phyloP scores from a whole-genome alignment of 2,329 filamentous ascomycete genomes.

The Lachnellula subtilissima region DNA sequence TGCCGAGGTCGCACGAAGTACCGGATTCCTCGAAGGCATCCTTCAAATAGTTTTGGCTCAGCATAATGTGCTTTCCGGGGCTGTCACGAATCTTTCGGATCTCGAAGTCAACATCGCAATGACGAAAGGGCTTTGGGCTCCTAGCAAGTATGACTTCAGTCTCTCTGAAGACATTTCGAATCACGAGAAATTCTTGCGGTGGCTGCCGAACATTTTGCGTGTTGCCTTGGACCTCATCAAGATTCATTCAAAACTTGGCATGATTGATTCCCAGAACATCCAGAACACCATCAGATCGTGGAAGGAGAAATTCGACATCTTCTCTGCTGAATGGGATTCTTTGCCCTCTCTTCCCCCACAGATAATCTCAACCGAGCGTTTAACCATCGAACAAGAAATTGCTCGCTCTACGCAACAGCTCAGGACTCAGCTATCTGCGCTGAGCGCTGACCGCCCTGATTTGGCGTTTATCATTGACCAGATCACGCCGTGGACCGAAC shows the following conservation, averaged over 20 bases:
- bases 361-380: constrained; percentile 41
- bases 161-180: constrained; percentile 5
- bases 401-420: constrained; percentile 15
- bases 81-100: constrained; percentile 9
- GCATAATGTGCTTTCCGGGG: constrained; percentile 36
- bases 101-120: constrained; percentile 24
- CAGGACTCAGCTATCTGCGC: constrained; percentile 34
- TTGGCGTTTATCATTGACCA: constrained; percentile 63
- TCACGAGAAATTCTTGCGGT: constrained; percentile 38
- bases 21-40: constrained; percentile 83
- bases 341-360: constrained; percentile 47
- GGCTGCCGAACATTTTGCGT: constrained; percentile 66
- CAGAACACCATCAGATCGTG: constrained; percentile 45
- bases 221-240: constrained; percentile 58
- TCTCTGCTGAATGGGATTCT: constrained; percentile 39
- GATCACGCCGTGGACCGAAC: constrained; percentile 58
- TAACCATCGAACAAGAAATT: constrained; percentile 18
- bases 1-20: constrained; percentile 72
- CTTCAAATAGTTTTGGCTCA: constrained; percentile 62
- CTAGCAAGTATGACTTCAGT: constrained; percentile 25
- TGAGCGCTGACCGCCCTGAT: constrained; percentile 47
- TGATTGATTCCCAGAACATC: constrained; percentile 41
- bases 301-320: constrained; percentile 42
- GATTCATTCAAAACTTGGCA: constrained; percentile 62
- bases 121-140: constrained; percentile 38